Conservation (phyloP, 164 flowering plant species). For the Stephania cephalantha region DNA sequence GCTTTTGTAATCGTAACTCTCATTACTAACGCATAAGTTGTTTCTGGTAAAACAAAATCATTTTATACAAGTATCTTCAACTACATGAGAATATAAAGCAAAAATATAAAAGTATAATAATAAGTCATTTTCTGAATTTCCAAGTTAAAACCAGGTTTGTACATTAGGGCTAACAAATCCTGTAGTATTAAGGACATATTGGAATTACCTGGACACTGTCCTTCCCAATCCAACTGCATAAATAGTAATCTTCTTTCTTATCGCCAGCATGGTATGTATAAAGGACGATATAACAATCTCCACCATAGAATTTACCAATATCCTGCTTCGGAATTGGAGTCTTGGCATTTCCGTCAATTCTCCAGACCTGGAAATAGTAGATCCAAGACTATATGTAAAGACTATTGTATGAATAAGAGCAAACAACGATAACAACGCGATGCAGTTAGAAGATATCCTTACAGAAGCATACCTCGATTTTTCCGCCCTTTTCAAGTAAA, state of each 20-base stretch:
- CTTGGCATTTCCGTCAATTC: slow-evolving; percentile 85
- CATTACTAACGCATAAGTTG: too few relatives aligned
- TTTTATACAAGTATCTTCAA: too few relatives aligned
- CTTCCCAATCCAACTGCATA: slow-evolving; percentile 92
- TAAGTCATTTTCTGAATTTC: not conserved
- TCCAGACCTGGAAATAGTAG: slow-evolving; percentile 65
- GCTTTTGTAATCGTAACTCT: too few relatives aligned
- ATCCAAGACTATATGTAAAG: not conserved
- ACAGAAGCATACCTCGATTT: slow-evolving; percentile 58
- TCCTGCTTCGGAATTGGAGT: slow-evolving; percentile 80
- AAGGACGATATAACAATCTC: slow-evolving; percentile 93
- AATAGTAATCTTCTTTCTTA: slow-evolving; percentile 81
- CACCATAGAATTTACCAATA: slow-evolving; percentile 89
- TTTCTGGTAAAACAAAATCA: too few relatives aligned
- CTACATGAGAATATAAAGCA: too few relatives aligned
- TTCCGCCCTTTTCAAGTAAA: slow-evolving; percentile 88
- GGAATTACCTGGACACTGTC: slow-evolving; percentile 82
- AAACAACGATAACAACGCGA: not conserved
- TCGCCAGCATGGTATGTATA: slow-evolving; percentile 92
- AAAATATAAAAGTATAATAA: too few relatives aligned
- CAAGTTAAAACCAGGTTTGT: not conserved
- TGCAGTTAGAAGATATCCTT: not conserved
- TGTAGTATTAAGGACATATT: too few relatives aligned
- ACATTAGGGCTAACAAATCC: not conserved
- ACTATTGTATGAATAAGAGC: not conserved